Evolutionary conservation across 208 protist species (phyloP).

Genomic region (Trypanosoma caninum): DNA sequence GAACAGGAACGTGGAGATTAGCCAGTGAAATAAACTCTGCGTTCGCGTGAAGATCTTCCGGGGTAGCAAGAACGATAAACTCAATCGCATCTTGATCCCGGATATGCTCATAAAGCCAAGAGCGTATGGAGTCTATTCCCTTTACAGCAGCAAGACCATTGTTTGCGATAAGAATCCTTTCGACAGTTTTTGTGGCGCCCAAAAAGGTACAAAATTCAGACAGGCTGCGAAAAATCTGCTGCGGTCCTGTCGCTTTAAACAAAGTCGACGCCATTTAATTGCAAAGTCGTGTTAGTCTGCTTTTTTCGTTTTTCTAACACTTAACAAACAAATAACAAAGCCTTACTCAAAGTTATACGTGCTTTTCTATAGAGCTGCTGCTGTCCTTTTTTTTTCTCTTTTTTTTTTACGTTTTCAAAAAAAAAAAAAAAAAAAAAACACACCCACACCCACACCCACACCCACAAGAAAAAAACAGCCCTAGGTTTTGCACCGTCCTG

Average conservation of each 20-base stretch:
- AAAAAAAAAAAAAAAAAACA: not conserved
- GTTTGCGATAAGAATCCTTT: constrained; percentile 96
- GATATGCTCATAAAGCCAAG: constrained; percentile 95
- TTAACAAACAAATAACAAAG: no score
- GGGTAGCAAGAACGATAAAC: constrained; percentile 98
- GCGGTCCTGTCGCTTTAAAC: not conserved
- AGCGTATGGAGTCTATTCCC: constrained; percentile 96
- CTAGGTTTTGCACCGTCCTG: no score
- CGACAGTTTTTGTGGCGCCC: constrained; percentile 63
- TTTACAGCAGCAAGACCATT: constrained; percentile 99
- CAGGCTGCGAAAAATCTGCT: constrained; percentile 36
- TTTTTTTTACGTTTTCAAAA: not conserved
- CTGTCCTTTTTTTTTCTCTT: not conserved
- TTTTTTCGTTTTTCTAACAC: not conserved
- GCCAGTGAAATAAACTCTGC: constrained; percentile 98
- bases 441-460: no score
- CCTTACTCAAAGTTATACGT: no score
- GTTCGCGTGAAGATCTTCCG: constrained; percentile 98
- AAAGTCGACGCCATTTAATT: not conserved
- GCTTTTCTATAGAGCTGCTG: no score
- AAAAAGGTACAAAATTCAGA: constrained; percentile 49
- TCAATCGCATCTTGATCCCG: constrained; percentile 93
- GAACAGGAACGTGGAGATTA: constrained; percentile 93
- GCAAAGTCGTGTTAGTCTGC: not conserved
- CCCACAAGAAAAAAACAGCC: no score